Percentiles rank a stretch among this genome's conserved stretches.
phyloP scores from a whole-genome alignment of 2,329 filamentous ascomycete genomes.

The Drechslerella dactyloides region DNA sequence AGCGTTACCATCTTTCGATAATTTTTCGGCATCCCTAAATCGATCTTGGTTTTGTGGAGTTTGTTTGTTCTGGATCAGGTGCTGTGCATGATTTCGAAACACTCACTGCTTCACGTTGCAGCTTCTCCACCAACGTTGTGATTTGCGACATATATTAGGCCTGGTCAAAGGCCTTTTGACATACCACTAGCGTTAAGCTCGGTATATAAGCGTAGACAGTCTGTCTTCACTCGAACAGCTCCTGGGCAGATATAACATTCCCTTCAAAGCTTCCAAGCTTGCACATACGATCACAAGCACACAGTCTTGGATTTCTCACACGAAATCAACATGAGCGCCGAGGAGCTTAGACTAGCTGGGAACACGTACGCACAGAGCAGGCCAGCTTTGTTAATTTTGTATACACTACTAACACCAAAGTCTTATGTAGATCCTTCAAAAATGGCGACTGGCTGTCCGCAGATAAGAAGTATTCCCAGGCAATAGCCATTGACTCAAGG shows the following conservation, averaged over 20 bases:
- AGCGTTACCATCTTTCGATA: neutral
- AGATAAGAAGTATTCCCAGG: slow-evolving; percentile 74
- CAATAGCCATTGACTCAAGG: slow-evolving; percentile 69
- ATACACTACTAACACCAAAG: slow-evolving; percentile 55
- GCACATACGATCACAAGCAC: too few species aligned
- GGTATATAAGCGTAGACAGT: too few species aligned
- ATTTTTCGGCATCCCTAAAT: neutral
- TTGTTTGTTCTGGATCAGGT: neutral
- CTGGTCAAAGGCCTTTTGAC: neutral
- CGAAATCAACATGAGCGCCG: slow-evolving; percentile 50
- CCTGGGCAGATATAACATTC: neutral
- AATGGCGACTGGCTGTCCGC: slow-evolving; percentile 70
- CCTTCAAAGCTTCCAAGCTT: neutral
- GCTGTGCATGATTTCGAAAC: neutral
- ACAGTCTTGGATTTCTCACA: neutral
- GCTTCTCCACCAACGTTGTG: neutral
- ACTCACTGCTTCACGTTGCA: neutral
- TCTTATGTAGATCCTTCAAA: slow-evolving; percentile 70
- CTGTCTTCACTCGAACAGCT: too few species aligned
- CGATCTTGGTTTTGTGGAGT: neutral
- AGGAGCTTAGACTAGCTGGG: slow-evolving; percentile 53
- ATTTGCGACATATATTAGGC: neutral
- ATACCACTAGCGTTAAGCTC: too few species aligned
- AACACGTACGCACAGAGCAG: slow-evolving; percentile 54
- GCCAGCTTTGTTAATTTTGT: slow-evolving; percentile 1